Conservation (phyloP, 1,284 basidiomycete genomes). For the Retiboletus flavoniger region DNA sequence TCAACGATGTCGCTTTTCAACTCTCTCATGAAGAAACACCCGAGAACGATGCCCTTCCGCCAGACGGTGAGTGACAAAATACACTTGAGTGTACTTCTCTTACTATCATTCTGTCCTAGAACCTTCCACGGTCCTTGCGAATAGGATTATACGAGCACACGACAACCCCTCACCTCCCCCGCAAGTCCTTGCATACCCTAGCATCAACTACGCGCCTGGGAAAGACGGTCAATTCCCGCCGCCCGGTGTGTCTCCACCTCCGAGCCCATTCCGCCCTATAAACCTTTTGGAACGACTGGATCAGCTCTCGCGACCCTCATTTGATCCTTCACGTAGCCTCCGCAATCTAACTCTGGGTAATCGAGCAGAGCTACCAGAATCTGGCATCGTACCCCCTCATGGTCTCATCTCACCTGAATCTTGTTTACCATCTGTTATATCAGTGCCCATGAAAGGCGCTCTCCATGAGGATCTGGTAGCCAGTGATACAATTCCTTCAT, state of each 20-base stretch:
- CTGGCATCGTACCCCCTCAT: slow-evolving; percentile 13
- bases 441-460: slow-evolving; percentile 4
- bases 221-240: slow-evolving; percentile 20
- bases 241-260: slow-evolving; percentile 20
- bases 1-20: slow-evolving; percentile 32
- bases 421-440: slow-evolving; percentile 26
- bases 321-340: slow-evolving; percentile 1
- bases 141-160: slow-evolving; percentile 61
- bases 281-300: slow-evolving; percentile 33
- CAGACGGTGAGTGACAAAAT: slow-evolving; percentile 43
- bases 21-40: slow-evolving; percentile 44
- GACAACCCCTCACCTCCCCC: slow-evolving; percentile 78
- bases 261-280: slow-evolving; percentile 33
- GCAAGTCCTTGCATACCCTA: slow-evolving; percentile 31
- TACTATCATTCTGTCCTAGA: slow-evolving; percentile 39
- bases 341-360: slow-evolving; percentile 1
- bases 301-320: slow-evolving; percentile 13
- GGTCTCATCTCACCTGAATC: slow-evolving; percentile 47
- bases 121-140: slow-evolving; percentile 63
- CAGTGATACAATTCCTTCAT: slow-evolving; percentile 14
- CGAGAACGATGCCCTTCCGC: slow-evolving; percentile 38
- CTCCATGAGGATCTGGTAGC: slow-evolving; percentile 5
- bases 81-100: slow-evolving; percentile 6
- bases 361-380: slow-evolving; percentile 2
- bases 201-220: slow-evolving; percentile 16